A percentile compares a stretch with the other conserved stretches of the same genome.
Conservation (phyloP, 2,329 filamentous ascomycete genomes). For the Neopestalotiopsis clavispora region DNA sequence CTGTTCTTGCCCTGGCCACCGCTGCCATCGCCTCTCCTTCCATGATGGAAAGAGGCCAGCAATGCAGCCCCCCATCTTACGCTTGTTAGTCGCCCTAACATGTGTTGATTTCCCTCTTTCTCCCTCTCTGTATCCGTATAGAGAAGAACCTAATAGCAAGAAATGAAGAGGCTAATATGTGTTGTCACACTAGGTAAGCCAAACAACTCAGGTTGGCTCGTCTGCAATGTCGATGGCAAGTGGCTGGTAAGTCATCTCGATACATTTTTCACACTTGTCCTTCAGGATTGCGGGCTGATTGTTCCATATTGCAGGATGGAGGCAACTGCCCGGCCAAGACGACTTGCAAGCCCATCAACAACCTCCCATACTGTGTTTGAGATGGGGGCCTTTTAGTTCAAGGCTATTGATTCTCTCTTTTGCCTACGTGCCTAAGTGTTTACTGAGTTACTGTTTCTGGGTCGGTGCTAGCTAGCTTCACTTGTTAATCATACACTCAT, state of each 20-base stretch:
- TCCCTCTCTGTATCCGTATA: too few species aligned
- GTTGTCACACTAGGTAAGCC: conserved; percentile 22
- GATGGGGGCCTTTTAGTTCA: not conserved
- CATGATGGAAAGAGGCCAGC: conserved; percentile 7
- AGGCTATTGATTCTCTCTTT: not conserved
- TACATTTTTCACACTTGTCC: not conserved
- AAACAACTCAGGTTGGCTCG: conserved; percentile 33
- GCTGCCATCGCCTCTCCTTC: conserved; percentile 23
- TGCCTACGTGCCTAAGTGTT: not conserved
- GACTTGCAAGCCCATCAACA: conserved; percentile 32
- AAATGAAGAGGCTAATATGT: too few species aligned
- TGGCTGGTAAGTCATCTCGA: conserved; percentile 28
- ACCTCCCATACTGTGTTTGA: conserved; percentile 35
- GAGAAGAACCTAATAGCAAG: too few species aligned
- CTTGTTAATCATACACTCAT: too few species aligned
- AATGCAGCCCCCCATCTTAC: conserved; percentile 31
- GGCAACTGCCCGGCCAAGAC: conserved; percentile 29
- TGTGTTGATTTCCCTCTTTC: too few species aligned
- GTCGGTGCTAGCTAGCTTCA: too few species aligned
- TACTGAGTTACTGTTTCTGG: not conserved
- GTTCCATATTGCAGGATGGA: conserved; percentile 26
- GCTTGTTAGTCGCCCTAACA: conserved; percentile 19
- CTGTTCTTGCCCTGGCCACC: conserved; percentile 26
- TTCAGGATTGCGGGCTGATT: conserved; percentile 11
- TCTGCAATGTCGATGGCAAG: conserved; percentile 33